Conservation (phyloP, 768 basidiomycete species). For the Calocybe gangraenosa region DNA sequence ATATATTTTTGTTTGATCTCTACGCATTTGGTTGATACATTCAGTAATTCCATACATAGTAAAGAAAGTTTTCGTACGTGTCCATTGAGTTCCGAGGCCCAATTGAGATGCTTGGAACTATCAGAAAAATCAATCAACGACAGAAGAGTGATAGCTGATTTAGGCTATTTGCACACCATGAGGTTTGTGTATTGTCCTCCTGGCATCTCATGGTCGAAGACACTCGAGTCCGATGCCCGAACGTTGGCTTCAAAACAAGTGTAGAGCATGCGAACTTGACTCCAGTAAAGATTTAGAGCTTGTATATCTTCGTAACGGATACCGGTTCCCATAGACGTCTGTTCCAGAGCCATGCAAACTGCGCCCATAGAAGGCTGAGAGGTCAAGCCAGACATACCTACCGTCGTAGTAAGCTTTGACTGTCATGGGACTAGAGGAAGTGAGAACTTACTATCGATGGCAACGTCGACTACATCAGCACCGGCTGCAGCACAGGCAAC, state of each 20-base stretch:
- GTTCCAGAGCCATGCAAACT: constrained; percentile 90
- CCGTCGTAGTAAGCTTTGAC: constrained; percentile 7
- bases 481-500: constrained; percentile 94
- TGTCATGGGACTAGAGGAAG: background rate
- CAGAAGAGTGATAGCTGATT: constrained; percentile 15
- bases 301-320: constrained; percentile 97
- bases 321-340: constrained; percentile 89
- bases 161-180: constrained; percentile 52
- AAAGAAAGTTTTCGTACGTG: constrained; percentile 39
- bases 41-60: constrained; percentile 8
- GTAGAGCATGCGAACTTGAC: constrained; percentile 93
- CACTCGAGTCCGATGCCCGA: constrained; percentile 93
- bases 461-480: constrained; percentile 96
- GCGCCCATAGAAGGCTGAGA: constrained; percentile 99
- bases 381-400: constrained; percentile 97
- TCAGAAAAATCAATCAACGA: constrained; percentile 15
- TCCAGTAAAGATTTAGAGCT: constrained; percentile 97
- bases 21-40: constrained; percentile 29
- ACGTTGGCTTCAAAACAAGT: constrained; percentile 98
- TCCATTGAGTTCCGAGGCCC: constrained; percentile 96
- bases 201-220: constrained; percentile 99
- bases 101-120: constrained; percentile 99
- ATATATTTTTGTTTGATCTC: constrained; percentile 99
- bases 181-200: constrained; percentile 94
- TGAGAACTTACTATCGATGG: constrained; percentile 83